These are phyloP conservation scores for Sporothrix euskadiensis DNA, from an alignment of 2,329 filamentous ascomycete genomes.

Conservation along the genomic window DNA sequence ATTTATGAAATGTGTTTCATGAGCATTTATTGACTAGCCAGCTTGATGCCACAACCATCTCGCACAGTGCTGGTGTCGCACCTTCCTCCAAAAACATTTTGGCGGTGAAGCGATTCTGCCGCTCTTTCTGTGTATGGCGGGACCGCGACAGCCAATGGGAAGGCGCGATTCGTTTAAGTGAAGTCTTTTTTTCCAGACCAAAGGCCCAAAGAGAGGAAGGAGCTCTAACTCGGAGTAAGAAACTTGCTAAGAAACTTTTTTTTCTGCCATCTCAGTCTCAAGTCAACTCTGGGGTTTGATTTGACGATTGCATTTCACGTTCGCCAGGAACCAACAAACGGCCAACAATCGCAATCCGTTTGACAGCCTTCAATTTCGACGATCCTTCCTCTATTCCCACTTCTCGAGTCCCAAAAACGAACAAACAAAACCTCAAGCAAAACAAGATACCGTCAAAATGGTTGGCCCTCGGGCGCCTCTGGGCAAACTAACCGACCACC, in stretches of 20 bases:
- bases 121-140: conserved; percentile 17
- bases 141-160: conserved; percentile 26
- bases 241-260: conserved; percentile 9
- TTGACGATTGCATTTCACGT: background rate
- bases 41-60: background rate
- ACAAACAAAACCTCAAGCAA: background rate
- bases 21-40: background rate
- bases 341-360: background rate
- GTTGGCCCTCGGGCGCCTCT: conserved; percentile 36
- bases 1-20: background rate
- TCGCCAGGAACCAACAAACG: background rate
- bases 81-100: conserved; percentile 24
- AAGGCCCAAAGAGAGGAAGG: background rate
- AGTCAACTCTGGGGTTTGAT: background rate
- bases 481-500: conserved; percentile 38
- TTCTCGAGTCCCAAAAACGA: background rate
- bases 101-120: conserved; percentile 33
- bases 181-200: conserved; percentile 20
- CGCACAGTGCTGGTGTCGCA: conserved; percentile 18
- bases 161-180: conserved; percentile 19
- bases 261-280: background rate
- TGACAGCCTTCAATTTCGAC: background rate
- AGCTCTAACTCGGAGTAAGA: background rate
- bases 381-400: background rate
- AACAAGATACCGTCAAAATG: conserved; percentile 24